Evolutionary conservation across 1,139 yeast genomes (phyloP).

Genomic region (Saccharomycopsis crataegensis): DNA sequence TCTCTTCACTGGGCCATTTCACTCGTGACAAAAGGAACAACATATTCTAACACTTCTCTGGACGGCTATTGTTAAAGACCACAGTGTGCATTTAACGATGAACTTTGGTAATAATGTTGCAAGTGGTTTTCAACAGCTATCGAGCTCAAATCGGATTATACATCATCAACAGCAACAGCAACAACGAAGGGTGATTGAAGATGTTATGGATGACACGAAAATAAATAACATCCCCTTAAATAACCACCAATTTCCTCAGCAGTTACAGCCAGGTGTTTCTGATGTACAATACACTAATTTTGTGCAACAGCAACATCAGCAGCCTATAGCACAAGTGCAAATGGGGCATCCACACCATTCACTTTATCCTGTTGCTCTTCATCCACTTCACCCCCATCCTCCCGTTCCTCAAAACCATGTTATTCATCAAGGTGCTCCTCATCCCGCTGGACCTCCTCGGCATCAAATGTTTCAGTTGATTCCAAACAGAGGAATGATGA

Average conservation of each 20-base stretch:
- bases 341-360: background rate
- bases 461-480: constrained; percentile 1
- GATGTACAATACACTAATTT: too few relatives aligned
- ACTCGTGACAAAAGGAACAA: too few relatives aligned
- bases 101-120: background rate
- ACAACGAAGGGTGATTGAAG: constrained; percentile 7
- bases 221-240: background rate
- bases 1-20: too few relatives aligned
- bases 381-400: background rate
- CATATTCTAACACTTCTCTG: too few relatives aligned
- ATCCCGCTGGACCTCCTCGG: background rate
- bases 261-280: background rate
- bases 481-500: background rate
- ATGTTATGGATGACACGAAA: constrained; percentile 14
- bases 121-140: too few relatives aligned
- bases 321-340: background rate
- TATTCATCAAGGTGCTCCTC: background rate
- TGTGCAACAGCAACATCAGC: background rate
- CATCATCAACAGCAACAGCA: background rate
- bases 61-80: too few relatives aligned
- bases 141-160: too few relatives aligned
- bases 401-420: background rate
- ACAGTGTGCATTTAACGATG: too few relatives aligned
- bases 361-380: background rate
- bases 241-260: background rate